These are phyloP conservation scores for Nicotiana tomentosiformis DNA, from an alignment of 257 asterid species.

Conservation along the genomic window DNA sequence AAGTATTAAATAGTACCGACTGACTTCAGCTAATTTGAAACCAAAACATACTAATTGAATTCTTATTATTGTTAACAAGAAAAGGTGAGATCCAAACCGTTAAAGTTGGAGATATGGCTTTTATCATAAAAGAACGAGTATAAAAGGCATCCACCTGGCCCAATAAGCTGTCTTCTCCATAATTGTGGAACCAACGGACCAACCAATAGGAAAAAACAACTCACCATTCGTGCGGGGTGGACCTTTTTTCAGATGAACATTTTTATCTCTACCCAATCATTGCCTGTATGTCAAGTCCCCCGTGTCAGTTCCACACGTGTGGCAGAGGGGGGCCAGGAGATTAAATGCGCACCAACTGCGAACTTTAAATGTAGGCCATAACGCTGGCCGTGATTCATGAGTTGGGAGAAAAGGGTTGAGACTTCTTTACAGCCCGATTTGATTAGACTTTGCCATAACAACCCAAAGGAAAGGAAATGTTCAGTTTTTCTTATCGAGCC, in stretches of 20 bases:
- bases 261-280: conserved; percentile 45
- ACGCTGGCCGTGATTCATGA: background rate
- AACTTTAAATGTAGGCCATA: conserved; percentile 31
- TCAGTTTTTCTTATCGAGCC: too few relatives aligned
- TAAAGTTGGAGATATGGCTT: background rate
- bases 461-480: background rate
- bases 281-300: conserved; percentile 21
- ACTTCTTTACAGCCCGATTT: conserved; percentile 33
- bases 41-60: too few relatives aligned
- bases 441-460: conserved; percentile 17
- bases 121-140: background rate
- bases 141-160: conserved; percentile 4
- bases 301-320: conserved; percentile 44
- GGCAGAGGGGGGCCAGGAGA: background rate
- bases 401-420: background rate
- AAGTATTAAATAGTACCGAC: too few relatives aligned
- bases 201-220: conserved; percentile 21
- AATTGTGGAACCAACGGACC: conserved; percentile 11
- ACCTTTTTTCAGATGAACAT: conserved; percentile 14
- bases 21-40: too few relatives aligned
- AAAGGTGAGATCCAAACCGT: background rate
- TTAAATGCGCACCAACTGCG: conserved; percentile 21
- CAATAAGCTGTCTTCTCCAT: conserved; percentile 7
- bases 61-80: background rate
- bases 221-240: conserved; percentile 82